phyloP scores from a whole-genome alignment of 148 eudicot genomes.

The Vaccinium darrowii region DNA sequence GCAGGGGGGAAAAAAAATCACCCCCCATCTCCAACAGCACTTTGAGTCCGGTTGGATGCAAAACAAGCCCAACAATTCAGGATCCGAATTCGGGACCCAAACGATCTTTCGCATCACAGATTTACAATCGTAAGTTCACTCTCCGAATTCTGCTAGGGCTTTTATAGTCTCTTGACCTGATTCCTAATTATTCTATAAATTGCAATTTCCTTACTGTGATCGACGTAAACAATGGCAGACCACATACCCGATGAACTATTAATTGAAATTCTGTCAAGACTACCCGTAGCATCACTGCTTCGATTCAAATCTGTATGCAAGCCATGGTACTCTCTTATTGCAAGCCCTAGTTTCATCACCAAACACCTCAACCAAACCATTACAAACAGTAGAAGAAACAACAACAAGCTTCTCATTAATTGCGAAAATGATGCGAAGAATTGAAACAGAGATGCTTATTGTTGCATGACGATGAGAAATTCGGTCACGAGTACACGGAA shows the following conservation, averaged over 20 bases:
- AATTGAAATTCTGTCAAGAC: conserved; percentile 1
- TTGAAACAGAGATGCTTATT: conserved; percentile 22
- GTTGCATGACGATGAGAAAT: conserved; percentile 1
- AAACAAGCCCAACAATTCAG: too few relatives aligned
- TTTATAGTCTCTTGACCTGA: too few relatives aligned
- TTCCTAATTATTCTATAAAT: too few relatives aligned
- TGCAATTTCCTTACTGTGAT: too few relatives aligned
- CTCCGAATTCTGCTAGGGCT: too few relatives aligned
- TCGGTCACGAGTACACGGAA: conserved; percentile 13
- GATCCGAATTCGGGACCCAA: too few relatives aligned
- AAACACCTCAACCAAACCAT: not conserved
- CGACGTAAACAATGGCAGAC: not conserved
- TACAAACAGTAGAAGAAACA: not conserved
- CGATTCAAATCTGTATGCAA: conserved; percentile 9
- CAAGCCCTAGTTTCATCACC: conserved; percentile 2
- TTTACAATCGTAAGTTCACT: too few relatives aligned
- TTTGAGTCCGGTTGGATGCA: too few relatives aligned
- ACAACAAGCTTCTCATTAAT: not conserved
- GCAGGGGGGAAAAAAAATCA: too few relatives aligned
- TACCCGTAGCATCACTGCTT: not conserved
- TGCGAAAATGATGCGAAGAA: not conserved
- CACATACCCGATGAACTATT: not conserved
- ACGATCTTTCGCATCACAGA: too few relatives aligned
- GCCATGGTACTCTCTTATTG: conserved; percentile 11
- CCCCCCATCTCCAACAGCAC: too few relatives aligned